Conservation (phyloP, 2,329 filamentous ascomycete species). For the Xylaria sp. region DNA sequence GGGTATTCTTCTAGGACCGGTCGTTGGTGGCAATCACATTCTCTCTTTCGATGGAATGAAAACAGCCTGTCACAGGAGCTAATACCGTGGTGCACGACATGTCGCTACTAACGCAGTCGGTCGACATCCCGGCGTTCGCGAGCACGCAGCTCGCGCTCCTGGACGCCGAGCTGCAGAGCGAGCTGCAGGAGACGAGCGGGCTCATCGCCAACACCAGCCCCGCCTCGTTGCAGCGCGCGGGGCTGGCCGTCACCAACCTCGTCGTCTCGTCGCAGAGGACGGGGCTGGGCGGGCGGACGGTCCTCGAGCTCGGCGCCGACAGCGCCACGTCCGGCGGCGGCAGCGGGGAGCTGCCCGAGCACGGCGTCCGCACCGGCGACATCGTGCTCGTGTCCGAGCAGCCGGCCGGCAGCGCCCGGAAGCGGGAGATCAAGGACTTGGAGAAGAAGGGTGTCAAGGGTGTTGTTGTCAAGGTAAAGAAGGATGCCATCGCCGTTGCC, state of each 20-base stretch:
- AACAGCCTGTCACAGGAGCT: slow-evolving; percentile 62
- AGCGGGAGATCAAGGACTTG: slow-evolving; percentile 70
- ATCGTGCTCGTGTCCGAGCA: slow-evolving; percentile 78
- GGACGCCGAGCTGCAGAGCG: slow-evolving; percentile 69
- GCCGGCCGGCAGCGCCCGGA: slow-evolving; percentile 71
- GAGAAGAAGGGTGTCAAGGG: slow-evolving; percentile 70
- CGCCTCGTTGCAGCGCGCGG: slow-evolving; percentile 70
- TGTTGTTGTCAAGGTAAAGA: slow-evolving; percentile 68
- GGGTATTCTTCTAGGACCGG: background rate
- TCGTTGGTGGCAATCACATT: background rate
- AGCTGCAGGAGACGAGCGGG: slow-evolving; percentile 69
- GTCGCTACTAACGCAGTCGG: slow-evolving; percentile 46
- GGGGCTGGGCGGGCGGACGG: slow-evolving; percentile 86
- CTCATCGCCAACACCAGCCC: slow-evolving; percentile 72
- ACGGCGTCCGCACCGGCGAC: slow-evolving; percentile 76
- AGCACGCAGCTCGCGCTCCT: slow-evolving; percentile 71
- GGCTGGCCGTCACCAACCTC: slow-evolving; percentile 79
- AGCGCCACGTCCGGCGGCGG: slow-evolving; percentile 56
- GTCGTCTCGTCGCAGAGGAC: slow-evolving; percentile 76
- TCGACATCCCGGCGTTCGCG: slow-evolving; percentile 71
- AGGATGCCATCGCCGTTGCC: slow-evolving; percentile 64
- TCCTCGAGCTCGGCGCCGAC: slow-evolving; percentile 79
- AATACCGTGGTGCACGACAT: slow-evolving; percentile 16
- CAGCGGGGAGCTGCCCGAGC: slow-evolving; percentile 65
- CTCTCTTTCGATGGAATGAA: background rate